These are phyloP conservation scores for Athelia sp. DNA, from an alignment of 1,284 basidiomycete species.

Conservation along the genomic window DNA sequence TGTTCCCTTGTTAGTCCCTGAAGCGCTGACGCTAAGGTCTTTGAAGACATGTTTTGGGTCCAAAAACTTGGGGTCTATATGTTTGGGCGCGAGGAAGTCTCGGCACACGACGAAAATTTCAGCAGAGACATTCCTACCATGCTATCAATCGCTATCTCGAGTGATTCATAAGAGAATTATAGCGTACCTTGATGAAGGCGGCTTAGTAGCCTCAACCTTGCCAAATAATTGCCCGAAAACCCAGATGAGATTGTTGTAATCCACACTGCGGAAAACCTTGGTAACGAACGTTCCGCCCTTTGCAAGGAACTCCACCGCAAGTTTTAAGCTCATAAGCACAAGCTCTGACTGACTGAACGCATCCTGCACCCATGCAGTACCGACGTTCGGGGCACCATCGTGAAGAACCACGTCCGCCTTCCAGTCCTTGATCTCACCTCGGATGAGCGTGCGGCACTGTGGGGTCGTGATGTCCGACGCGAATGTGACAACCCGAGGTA, in stretches of 20 bases:
- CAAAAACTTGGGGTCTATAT: slow-evolving; percentile 97
- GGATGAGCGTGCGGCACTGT: slow-evolving; percentile 85
- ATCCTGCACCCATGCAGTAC: slow-evolving; percentile 99
- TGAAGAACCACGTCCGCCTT: slow-evolving; percentile 99
- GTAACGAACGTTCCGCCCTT: slow-evolving; percentile 97
- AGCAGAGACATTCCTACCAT: slow-evolving; percentile 89
- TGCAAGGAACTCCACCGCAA: slow-evolving; percentile 92
- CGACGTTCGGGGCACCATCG: slow-evolving; percentile 99
- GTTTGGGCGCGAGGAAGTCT: slow-evolving; percentile 91
- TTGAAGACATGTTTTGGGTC: slow-evolving; percentile 99
- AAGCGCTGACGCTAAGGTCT: slow-evolving; percentile 59
- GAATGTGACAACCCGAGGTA: slow-evolving; percentile 91
- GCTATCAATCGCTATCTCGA: slow-evolving; percentile 5
- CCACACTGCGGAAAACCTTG: slow-evolving; percentile 97
- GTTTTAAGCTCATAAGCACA: slow-evolving; percentile 92
- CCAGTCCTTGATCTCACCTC: slow-evolving; percentile 95
- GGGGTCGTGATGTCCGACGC: slow-evolving; percentile 94
- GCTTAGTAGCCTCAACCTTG: slow-evolving; percentile 98
- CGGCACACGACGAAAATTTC: slow-evolving; percentile 99
- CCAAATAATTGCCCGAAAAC: slow-evolving; percentile 97
- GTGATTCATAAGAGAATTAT: not conserved
- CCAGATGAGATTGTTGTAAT: slow-evolving; percentile 99
- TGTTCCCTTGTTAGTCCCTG: slow-evolving; percentile 44
- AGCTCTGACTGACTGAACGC: slow-evolving; percentile 98
- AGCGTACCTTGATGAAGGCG: slow-evolving; percentile 87